phyloP scores from a whole-genome alignment of 176 grass and related monocot genomes.

The Calamus simplicifolius region DNA sequence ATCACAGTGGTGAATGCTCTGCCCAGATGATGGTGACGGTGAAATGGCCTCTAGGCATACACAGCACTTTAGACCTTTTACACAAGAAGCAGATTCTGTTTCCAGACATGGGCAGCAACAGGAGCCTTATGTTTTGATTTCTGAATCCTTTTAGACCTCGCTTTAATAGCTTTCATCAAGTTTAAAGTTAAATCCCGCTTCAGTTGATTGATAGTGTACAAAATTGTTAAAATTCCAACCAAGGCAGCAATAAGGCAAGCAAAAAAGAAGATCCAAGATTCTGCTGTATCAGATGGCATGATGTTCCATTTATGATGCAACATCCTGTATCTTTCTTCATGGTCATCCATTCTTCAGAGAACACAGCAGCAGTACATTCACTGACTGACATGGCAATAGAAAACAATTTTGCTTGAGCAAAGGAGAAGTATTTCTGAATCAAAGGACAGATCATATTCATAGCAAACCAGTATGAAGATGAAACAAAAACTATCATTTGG shows the following conservation, averaged over 20 bases:
- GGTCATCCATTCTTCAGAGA: neutral
- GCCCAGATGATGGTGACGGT: conserved; percentile 26
- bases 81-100: conserved; percentile 30
- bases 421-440: too few species aligned
- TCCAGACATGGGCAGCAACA: conserved; percentile 59
- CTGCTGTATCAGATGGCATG: conserved; percentile 23
- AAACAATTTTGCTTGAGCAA: too few species aligned
- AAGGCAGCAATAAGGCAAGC: conserved; percentile 18
- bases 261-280: conserved; percentile 36
- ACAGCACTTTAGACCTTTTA: conserved; percentile 70
- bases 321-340: conserved; percentile 42
- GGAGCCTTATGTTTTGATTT: conserved; percentile 63
- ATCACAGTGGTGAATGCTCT: conserved; percentile 46
- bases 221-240: conserved; percentile 32
- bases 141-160: conserved; percentile 52
- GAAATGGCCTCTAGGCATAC: conserved; percentile 71
- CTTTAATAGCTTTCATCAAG: conserved; percentile 61
- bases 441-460: too few species aligned
- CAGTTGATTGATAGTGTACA: conserved; percentile 52
- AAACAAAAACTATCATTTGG: too few species aligned
- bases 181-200: conserved; percentile 63
- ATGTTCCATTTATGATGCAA: conserved; percentile 39
- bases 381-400: too few species aligned
- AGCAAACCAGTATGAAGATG: too few species aligned
- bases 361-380: too few species aligned